Conservation (phyloP, 345 rosid genomes). For the Sonneratia caseolaris region DNA sequence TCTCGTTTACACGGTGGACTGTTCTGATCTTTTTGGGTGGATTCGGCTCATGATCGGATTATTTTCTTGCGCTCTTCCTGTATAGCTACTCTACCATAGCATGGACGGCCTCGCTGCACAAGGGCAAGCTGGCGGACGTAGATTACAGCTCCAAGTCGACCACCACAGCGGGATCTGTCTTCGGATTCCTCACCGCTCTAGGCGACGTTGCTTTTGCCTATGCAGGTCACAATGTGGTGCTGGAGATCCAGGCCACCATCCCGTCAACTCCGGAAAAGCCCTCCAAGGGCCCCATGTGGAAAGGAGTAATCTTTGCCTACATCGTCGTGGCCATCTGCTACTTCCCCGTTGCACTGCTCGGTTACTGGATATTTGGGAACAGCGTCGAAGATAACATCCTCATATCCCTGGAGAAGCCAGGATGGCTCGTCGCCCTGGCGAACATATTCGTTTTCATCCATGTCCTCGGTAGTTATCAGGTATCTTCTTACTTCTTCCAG, state of each 20-base stretch:
- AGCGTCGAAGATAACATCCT: constrained; percentile 56
- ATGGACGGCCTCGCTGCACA: constrained; percentile 45
- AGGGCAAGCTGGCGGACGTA: constrained; percentile 43
- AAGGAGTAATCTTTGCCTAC: constrained; percentile 59
- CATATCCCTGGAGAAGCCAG: constrained; percentile 51
- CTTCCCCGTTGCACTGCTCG: constrained; percentile 63
- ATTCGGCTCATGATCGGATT: no score
- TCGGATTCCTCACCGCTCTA: constrained; percentile 55
- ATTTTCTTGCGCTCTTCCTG: not conserved
- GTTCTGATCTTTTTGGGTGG: no score
- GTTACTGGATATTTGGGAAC: constrained; percentile 52
- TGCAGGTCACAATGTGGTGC: constrained; percentile 52
- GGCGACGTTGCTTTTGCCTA: constrained; percentile 84
- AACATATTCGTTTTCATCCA: constrained; percentile 64
- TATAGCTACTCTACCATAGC: constrained; percentile 76
- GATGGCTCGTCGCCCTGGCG: constrained; percentile 51
- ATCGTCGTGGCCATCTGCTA: constrained; percentile 61
- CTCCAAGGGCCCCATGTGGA: constrained; percentile 86
- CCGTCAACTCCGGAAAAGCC: constrained; percentile 73
- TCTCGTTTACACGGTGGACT: no score
- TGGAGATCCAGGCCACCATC: constrained; percentile 40
- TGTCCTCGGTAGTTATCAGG: constrained; percentile 81
- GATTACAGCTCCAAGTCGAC: constrained; percentile 35
- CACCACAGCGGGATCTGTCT: constrained; percentile 33
- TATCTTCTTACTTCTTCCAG: not conserved